A percentile compares a stretch with the other conserved stretches of the same genome.
phyloP scores from a whole-genome alignment of 805 yeast genomes.

The Nakazawaea pomicola region DNA sequence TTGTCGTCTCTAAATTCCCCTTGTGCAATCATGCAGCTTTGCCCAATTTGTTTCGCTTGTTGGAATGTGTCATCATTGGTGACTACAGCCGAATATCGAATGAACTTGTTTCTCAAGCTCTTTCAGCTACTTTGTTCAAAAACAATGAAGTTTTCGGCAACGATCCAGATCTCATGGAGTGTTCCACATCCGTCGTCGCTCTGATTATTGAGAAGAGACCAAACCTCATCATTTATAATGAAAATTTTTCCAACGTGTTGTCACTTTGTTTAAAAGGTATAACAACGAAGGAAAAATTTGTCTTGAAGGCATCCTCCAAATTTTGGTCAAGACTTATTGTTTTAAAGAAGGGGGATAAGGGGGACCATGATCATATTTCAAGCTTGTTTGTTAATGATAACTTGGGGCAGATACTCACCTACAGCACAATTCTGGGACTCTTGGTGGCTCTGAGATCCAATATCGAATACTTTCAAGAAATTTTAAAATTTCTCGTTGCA shows the following conservation, averaged over 20 bases:
- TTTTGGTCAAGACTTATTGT: constrained; percentile 51
- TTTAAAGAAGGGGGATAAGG: constrained; percentile 37
- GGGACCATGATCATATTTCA: constrained; percentile 29
- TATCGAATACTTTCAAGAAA: constrained; percentile 51
- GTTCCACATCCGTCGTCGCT: constrained; percentile 45
- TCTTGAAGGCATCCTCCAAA: constrained; percentile 43
- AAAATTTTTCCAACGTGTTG: constrained; percentile 19
- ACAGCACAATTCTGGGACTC: constrained; percentile 35
- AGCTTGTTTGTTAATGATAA: constrained; percentile 24
- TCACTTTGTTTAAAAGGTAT: constrained; percentile 36
- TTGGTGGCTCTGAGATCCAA: constrained; percentile 54
- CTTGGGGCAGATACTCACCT: constrained; percentile 27
- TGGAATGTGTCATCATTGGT: constrained; percentile 39
- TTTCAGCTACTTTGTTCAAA: constrained; percentile 33
- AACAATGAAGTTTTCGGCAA: constrained; percentile 29
- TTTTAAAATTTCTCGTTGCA: constrained; percentile 36
- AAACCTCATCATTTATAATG: constrained; percentile 34
- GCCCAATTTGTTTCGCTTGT: constrained; percentile 39
- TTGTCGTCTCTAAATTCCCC: constrained; percentile 24
- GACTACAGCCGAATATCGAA: constrained; percentile 27
- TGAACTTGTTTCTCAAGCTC: constrained; percentile 29
- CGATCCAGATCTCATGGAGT: constrained; percentile 59
- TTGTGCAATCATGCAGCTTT: constrained; percentile 29
- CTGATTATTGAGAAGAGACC: constrained; percentile 48
- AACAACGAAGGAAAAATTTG: constrained; percentile 46